Conservation (phyloP, 1,284 basidiomycete species). For the Tilletia setariae region DNA sequence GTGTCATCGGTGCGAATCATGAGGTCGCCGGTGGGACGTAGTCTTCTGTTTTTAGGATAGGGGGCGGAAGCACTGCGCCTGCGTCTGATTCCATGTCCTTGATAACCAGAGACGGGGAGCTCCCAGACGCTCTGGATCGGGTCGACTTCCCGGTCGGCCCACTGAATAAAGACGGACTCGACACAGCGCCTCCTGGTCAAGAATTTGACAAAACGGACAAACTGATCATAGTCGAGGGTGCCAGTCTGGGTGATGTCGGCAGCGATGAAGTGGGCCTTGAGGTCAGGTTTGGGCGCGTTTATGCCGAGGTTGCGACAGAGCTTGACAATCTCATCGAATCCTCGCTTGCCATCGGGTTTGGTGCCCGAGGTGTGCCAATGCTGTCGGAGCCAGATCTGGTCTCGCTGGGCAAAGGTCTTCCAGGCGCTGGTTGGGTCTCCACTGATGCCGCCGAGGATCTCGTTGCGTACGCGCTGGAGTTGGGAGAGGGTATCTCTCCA, state of each 20-base stretch:
- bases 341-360: slow-evolving; percentile 65
- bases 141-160: slow-evolving; percentile 26
- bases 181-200: slow-evolving; percentile 80
- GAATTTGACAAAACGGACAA: slow-evolving; percentile 78
- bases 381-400: slow-evolving; percentile 74
- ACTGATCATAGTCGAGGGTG: slow-evolving; percentile 76
- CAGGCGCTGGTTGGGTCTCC: slow-evolving; percentile 43
- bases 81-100: not conserved
- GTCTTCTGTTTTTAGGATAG: not conserved
- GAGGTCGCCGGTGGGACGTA: not conserved
- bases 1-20: not conserved
- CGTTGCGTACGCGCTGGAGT: slow-evolving; percentile 52
- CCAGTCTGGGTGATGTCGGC: slow-evolving; percentile 67
- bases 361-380: slow-evolving; percentile 74
- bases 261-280: slow-evolving; percentile 70
- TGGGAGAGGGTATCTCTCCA: slow-evolving; percentile 58
- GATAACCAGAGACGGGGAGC: not conserved
- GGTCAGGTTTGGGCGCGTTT: slow-evolving; percentile 64
- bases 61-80: not conserved
- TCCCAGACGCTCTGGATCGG: slow-evolving; percentile 12
- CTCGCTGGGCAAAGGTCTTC: slow-evolving; percentile 64
- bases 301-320: slow-evolving; percentile 75
- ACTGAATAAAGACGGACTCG: slow-evolving; percentile 57
- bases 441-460: slow-evolving; percentile 29
- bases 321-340: slow-evolving; percentile 70